Percentiles rank a stretch among this genome's conserved stretches.
These are phyloP conservation scores for Neobulgaria alba DNA, from an alignment of 2,329 filamentous ascomycete genomes.

Conservation along the genomic window DNA sequence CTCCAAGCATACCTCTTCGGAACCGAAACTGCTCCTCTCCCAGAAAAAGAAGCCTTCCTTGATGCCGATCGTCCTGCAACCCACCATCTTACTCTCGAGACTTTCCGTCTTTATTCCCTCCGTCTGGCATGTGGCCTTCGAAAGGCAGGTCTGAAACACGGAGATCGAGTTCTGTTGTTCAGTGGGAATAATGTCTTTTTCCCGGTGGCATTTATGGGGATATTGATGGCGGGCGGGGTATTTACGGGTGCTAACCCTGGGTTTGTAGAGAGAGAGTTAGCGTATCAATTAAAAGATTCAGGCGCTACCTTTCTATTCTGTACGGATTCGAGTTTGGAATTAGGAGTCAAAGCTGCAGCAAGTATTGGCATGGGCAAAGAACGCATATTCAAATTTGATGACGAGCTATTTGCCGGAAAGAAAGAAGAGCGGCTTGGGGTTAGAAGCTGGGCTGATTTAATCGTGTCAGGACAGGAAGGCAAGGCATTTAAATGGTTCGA, in stretches of 20 bases:
- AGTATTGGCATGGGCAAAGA: constrained; percentile 44
- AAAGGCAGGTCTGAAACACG: no score
- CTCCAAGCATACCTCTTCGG: constrained; percentile 49
- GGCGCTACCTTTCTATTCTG: constrained; percentile 59
- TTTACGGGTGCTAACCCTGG: constrained; percentile 70
- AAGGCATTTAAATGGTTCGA: constrained; percentile 57
- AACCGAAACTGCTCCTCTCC: constrained; percentile 36
- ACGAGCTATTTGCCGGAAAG: constrained; percentile 37
- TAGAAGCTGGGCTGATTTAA: constrained; percentile 61
- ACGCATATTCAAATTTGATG: constrained; percentile 59
- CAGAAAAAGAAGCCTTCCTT: constrained; percentile 42
- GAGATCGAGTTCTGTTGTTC: no score
- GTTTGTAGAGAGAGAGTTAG: constrained; percentile 62
- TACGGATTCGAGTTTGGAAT: constrained; percentile 49
- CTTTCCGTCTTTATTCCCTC: constrained; percentile 63
- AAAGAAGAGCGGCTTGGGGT: constrained; percentile 34
- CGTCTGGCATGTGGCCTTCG: constrained; percentile 61
- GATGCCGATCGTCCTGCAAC: constrained; percentile 60
- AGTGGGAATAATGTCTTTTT: no score
- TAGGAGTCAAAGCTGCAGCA: constrained; percentile 57
- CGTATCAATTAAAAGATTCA: constrained; percentile 66
- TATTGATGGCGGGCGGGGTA: constrained; percentile 68
- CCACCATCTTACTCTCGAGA: constrained; percentile 53
- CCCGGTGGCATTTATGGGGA: no score
- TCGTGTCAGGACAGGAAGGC: no score